A percentile compares a stretch with the other conserved stretches of the same genome.
phyloP scores from a whole-genome alignment of 2,329 filamentous ascomycete species.

The Penicillium sp. region DNA sequence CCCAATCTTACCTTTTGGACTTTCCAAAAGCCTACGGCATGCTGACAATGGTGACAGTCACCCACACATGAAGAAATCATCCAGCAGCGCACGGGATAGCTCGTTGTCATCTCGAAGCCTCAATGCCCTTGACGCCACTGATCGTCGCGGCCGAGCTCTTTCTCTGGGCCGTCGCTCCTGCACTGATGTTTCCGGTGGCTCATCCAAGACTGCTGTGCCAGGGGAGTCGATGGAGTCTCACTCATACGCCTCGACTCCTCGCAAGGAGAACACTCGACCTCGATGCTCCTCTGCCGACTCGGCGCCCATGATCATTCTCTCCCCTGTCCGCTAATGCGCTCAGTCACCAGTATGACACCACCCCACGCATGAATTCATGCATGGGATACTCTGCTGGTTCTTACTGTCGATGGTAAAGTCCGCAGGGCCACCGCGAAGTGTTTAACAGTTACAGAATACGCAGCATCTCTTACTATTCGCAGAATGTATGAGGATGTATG shows the following conservation, averaged over 20 bases:
- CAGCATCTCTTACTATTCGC: slow-evolving; percentile 17
- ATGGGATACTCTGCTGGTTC: background rate
- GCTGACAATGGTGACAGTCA: slow-evolving; percentile 40
- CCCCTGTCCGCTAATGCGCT: slow-evolving; percentile 37
- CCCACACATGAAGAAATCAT: slow-evolving; percentile 41
- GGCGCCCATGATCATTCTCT: slow-evolving; percentile 40
- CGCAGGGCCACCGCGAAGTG: background rate
- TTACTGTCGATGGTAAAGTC: background rate
- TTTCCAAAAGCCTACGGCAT: background rate
- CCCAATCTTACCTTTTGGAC: slow-evolving; percentile 1
- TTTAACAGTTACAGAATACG: slow-evolving; percentile 2
- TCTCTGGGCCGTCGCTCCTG: slow-evolving; percentile 29
- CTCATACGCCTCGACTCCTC: slow-evolving; percentile 43
- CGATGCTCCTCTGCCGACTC: slow-evolving; percentile 42
- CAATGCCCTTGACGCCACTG: slow-evolving; percentile 42
- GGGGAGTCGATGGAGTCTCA: slow-evolving; percentile 32
- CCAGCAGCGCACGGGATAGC: slow-evolving; percentile 35
- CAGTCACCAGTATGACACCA: slow-evolving; percentile 9
- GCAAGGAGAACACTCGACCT: slow-evolving; percentile 41
- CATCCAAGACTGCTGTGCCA: slow-evolving; percentile 39
- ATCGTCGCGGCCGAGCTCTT: slow-evolving; percentile 33
- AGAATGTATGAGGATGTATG: slow-evolving; percentile 24
- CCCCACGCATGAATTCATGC: background rate
- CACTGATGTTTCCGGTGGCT: slow-evolving; percentile 36
- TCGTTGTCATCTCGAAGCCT: slow-evolving; percentile 43